These are phyloP conservation scores for Glaciozyma antarctica DNA, from an alignment of 768 basidiomycete species.

Conservation along the genomic window DNA sequence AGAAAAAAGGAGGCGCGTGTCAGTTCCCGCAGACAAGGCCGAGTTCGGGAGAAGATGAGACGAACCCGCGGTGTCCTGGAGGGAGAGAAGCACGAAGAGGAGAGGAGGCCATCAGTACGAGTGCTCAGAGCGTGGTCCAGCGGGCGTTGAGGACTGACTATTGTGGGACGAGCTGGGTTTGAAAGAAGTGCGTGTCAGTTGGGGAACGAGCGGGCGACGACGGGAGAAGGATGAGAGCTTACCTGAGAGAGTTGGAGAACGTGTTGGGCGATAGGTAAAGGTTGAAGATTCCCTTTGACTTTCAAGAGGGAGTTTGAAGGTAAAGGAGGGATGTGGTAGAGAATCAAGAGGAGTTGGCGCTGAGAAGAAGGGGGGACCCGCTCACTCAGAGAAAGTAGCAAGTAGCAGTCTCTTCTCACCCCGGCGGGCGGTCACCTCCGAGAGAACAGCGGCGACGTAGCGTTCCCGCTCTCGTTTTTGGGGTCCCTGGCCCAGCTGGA, in stretches of 20 bases:
- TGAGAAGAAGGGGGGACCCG: background rate
- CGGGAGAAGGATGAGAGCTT: background rate
- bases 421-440: too few relatives aligned
- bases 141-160: background rate
- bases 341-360: background rate
- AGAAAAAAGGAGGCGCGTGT: background rate
- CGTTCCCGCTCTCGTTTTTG: too few relatives aligned
- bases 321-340: background rate
- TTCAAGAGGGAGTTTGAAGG: background rate
- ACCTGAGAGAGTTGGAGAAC: slow-evolving; percentile 5
- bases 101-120: background rate
- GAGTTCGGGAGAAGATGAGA: background rate
- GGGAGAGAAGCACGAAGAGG: background rate
- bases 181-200: background rate
- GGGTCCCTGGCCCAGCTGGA: too few relatives aligned
- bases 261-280: background rate
- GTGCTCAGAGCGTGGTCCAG: background rate
- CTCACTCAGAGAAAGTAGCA: too few relatives aligned
- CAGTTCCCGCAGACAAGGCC: background rate
- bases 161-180: background rate
- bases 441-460: too few relatives aligned
- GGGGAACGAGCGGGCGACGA: background rate
- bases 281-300: background rate
- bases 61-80: slow-evolving; percentile 3
- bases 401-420: too few relatives aligned